Percentiles rank a stretch among this genome's conserved stretches.
phyloP scores from a whole-genome alignment of 148 eudicot genomes.

The Silene conica region DNA sequence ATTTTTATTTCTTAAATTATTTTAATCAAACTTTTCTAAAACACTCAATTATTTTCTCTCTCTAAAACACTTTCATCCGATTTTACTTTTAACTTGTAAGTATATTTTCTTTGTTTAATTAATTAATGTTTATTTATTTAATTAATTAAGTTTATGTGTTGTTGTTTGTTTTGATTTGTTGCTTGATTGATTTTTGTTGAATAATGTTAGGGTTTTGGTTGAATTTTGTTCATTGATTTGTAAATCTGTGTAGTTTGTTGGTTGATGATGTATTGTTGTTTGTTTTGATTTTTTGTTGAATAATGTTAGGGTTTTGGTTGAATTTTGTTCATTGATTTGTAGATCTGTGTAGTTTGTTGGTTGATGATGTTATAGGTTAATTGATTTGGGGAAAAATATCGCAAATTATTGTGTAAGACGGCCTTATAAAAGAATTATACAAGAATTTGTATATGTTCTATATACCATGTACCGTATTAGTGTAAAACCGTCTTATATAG shows the following conservation, averaged over 20 bases:
- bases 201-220: neutral
- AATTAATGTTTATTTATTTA: neutral
- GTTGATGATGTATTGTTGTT: conserved; percentile 1
- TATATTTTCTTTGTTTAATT: neutral
- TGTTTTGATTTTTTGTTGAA: too few relatives aligned
- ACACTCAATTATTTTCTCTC: neutral
- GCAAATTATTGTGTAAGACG: too few relatives aligned
- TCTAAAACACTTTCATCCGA: neutral
- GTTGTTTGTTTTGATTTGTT: neutral
- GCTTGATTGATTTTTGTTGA: too few relatives aligned
- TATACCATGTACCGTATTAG: too few relatives aligned
- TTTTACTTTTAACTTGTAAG: neutral
- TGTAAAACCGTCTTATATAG: too few relatives aligned
- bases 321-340: conserved; percentile 8
- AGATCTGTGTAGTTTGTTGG: conserved; percentile 16
- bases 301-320: neutral
- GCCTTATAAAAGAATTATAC: too few relatives aligned
- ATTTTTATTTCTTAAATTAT: neutral
- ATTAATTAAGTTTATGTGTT: neutral
- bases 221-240: conserved; percentile 5
- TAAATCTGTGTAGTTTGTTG: conserved; percentile 16
- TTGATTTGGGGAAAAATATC: too few relatives aligned
- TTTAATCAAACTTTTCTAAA: conserved; percentile 5
- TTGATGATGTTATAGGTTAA: conserved; percentile 5
- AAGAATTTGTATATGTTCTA: too few relatives aligned